Evolutionary conservation across 306 rosid species (phyloP).

Genomic region (Parietaria judaica): DNA sequence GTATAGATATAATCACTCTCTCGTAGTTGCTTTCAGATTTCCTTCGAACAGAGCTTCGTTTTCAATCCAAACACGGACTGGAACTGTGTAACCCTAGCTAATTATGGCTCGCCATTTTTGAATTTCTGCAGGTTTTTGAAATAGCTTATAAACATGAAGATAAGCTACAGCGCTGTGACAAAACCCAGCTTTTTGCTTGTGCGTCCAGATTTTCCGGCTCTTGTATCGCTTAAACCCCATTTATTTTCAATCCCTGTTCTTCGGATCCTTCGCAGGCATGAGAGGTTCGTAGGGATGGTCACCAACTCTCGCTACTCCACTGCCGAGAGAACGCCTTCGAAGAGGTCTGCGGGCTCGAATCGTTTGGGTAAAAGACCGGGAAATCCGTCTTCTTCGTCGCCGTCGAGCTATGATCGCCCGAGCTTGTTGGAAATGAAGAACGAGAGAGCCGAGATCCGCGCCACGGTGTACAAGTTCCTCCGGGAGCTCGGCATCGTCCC

Average conservation of each 20-base stretch:
- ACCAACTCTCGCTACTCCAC: constrained; percentile 44
- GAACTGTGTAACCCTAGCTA: too few relatives aligned
- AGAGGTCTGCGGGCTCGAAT: constrained; percentile 12
- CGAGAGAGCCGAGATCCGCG: constrained; percentile 48
- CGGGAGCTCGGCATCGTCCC: constrained; percentile 70
- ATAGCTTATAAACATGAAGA: constrained; percentile 36
- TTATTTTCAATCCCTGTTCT: constrained; percentile 34
- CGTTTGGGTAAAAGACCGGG: constrained; percentile 33
- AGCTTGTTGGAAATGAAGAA: constrained; percentile 76
- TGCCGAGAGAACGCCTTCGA: constrained; percentile 36
- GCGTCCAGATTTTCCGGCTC: constrained; percentile 47
- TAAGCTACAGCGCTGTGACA: constrained; percentile 38
- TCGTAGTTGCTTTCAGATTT: background rate
- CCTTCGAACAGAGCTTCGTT: background rate
- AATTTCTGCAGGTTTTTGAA: constrained; percentile 35
- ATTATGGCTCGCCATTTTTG: background rate
- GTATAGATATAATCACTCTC: background rate
- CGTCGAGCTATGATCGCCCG: constrained; percentile 60
- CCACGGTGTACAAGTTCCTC: constrained; percentile 65
- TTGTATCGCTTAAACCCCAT: constrained; percentile 38
- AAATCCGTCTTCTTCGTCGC: constrained; percentile 35
- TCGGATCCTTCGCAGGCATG: constrained; percentile 25
- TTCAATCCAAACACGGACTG: too few relatives aligned
- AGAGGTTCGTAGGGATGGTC: constrained; percentile 42
- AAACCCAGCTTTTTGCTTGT: constrained; percentile 49